phyloP scores from a whole-genome alignment of 805 yeast species.

The Ogataea neopini region DNA sequence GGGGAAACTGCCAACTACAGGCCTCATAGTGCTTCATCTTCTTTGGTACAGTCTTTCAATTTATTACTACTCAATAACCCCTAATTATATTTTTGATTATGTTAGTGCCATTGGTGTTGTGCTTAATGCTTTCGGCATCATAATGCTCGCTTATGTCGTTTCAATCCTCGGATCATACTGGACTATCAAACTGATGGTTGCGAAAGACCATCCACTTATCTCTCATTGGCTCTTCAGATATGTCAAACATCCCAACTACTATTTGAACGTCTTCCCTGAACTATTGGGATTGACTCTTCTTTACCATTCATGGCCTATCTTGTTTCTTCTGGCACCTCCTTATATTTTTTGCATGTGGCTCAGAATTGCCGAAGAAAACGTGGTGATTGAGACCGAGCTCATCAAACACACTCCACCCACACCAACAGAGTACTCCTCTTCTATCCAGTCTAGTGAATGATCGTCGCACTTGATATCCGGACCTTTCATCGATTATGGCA shows the following conservation, averaged over 20 bases:
- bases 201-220: slow-evolving; percentile 18
- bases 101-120: slow-evolving; percentile 5
- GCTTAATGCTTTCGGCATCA: slow-evolving; percentile 13
- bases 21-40: slow-evolving; percentile 9
- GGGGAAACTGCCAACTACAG: slow-evolving; percentile 11
- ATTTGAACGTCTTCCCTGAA: slow-evolving; percentile 17
- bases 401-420: not conserved
- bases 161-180: slow-evolving; percentile 15
- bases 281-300: slow-evolving; percentile 13
- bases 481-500: not conserved
- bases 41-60: slow-evolving; percentile 11
- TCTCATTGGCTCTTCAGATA: slow-evolving; percentile 16
- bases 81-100: slow-evolving; percentile 5
- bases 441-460: not conserved
- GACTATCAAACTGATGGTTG: slow-evolving; percentile 20
- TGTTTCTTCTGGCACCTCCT: slow-evolving; percentile 12
- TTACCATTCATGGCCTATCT: slow-evolving; percentile 14
- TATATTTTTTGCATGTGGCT: slow-evolving; percentile 9
- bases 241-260: slow-evolving; percentile 19
- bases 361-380: slow-evolving; percentile 18
- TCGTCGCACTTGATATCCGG: not conserved
- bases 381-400: slow-evolving; percentile 12
- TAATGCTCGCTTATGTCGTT: slow-evolving; percentile 11
- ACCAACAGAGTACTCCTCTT: not conserved
- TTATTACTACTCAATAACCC: not conserved